A percentile compares a stretch with the other conserved stretches of the same genome.
Evolutionary conservation across 225 moss, liverwort and hornwort species (phyloP).

Genomic region (Asterella californica): DNA sequence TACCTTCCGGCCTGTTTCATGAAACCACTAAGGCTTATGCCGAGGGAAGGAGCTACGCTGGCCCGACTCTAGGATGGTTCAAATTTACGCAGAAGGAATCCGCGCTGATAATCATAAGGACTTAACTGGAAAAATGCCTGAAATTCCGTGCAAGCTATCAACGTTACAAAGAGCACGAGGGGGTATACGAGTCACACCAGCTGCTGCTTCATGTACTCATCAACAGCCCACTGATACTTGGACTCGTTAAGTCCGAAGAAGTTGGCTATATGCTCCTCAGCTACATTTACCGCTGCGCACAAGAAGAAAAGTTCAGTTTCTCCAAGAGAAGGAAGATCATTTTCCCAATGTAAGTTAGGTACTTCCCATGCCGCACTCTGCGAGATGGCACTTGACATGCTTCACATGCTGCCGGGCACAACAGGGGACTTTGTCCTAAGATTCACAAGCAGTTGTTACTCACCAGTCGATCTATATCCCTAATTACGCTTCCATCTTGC

Average conservation of each 20-base stretch:
- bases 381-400: not conserved
- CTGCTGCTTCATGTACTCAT: slow-evolving; percentile 72
- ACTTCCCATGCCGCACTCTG: not conserved
- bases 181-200: slow-evolving; percentile 38
- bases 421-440: too few species aligned
- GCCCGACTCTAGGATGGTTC: too few species aligned
- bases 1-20: too few species aligned
- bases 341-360: too few species aligned
- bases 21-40: too few species aligned
- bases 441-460: not conserved
- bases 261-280: slow-evolving; percentile 61
- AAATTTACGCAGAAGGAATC: too few species aligned
- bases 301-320: not conserved
- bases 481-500: not conserved
- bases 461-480: not conserved
- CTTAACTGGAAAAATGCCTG: not conserved
- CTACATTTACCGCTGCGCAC: slow-evolving; percentile 31
- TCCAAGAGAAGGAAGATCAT: too few species aligned
- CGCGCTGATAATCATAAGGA: not conserved
- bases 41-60: too few species aligned
- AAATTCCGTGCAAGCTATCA: not conserved
- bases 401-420: not conserved
- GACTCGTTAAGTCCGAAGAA: slow-evolving; percentile 82
- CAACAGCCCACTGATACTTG: slow-evolving; percentile 90
- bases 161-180: not conserved